These are phyloP conservation scores for Dioscorea dumetorum DNA, from an alignment of 106 monocot genomes.

Conservation along the genomic window DNA sequence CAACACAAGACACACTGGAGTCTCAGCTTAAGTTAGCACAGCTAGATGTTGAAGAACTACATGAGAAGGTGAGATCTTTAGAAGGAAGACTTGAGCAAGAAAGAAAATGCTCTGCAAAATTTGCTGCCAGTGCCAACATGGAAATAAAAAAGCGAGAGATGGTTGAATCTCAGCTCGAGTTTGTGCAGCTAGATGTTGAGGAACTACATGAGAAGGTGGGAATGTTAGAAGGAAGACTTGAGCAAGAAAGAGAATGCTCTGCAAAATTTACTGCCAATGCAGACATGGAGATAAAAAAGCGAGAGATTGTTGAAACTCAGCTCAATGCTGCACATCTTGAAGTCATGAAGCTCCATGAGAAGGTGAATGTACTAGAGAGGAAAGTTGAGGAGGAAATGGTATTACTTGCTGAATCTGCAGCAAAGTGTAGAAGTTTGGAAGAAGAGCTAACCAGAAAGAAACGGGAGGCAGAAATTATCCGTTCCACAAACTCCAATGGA, in stretches of 20 bases:
- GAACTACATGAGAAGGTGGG: slow-evolving; percentile 4
- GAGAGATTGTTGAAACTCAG: slow-evolving; percentile 1
- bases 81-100: not conserved
- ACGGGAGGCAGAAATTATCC: not conserved
- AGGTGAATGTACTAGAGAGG: not conserved
- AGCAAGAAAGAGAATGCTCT: slow-evolving; percentile 3
- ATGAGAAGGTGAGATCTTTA: not conserved
- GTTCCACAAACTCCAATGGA: slow-evolving; percentile 4
- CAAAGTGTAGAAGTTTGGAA: not conserved
- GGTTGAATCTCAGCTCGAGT: not conserved
- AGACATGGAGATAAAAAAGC: slow-evolving; percentile 6
- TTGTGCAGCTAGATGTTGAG: slow-evolving; percentile 1
- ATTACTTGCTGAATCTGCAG: not conserved
- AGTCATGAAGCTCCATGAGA: not conserved
- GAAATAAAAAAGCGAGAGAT: slow-evolving; percentile 7
- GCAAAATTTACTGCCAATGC: slow-evolving; percentile 4
- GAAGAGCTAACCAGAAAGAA: not conserved
- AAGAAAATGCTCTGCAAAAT: slow-evolving; percentile 1
- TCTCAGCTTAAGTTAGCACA: slow-evolving; percentile 3
- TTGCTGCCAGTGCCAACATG: not conserved
- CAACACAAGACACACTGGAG: slow-evolving; percentile 1
- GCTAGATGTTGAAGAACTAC: slow-evolving; percentile 5
- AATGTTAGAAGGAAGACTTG: not conserved
- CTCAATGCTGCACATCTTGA: slow-evolving; percentile 1
- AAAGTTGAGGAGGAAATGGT: not conserved